phyloP scores from a whole-genome alignment of 139 green algal genomes.

The Tetratostichococcus sp. region DNA sequence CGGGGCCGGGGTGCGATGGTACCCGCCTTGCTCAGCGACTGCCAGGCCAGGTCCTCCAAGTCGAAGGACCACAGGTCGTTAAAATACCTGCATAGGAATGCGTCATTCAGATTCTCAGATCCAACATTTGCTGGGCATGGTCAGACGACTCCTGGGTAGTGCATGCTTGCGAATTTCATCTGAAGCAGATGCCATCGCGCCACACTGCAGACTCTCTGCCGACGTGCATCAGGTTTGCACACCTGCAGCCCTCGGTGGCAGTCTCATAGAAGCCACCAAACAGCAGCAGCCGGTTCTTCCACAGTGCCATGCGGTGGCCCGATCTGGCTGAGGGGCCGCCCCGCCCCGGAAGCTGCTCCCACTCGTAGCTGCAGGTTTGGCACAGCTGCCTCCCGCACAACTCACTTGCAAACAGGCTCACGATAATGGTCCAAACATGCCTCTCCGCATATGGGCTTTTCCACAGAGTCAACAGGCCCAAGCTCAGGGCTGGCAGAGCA shows the following conservation, averaged over 20 bases:
- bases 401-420: no score
- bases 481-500: no score
- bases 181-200: no score
- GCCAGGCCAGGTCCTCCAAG: constrained; percentile 73
- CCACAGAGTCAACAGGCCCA: no score
- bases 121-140: no score
- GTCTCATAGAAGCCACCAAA: constrained; percentile 96
- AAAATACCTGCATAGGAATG: constrained; percentile 70
- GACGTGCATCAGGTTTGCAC: neutral
- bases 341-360: constrained; percentile 81
- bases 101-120: no score
- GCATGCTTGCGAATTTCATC: no score
- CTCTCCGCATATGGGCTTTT: no score
- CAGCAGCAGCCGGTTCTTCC: constrained; percentile 75
- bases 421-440: no score
- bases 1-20: constrained; percentile 42
- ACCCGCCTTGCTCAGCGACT: constrained; percentile 7
- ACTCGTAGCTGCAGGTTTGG: constrained; percentile 45
- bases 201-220: no score
- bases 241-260: constrained; percentile 59
- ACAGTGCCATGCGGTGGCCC: constrained; percentile 84
- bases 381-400: no score
- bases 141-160: no score
- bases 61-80: constrained; percentile 88
- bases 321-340: constrained; percentile 69